Base-by-base conservation (phyloP, 768 basidiomycete species). In the Russula sp. region DNA sequence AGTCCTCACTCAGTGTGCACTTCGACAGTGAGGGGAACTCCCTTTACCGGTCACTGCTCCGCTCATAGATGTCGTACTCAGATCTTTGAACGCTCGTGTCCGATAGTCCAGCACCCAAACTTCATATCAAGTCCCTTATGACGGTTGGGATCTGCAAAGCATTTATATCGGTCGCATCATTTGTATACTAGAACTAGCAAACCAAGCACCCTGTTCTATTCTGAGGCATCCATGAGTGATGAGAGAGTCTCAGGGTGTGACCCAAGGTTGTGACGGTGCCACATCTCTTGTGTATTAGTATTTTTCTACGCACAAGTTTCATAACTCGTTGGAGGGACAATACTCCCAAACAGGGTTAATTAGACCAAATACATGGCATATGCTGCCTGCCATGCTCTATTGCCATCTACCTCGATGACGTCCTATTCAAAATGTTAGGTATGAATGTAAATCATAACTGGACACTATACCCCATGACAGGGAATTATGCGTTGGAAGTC, bases 401-500 rank as follows among this genome's bases (percentile, higher is more conserved):
- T 75, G 6, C 74, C 79, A 7, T 74, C 73, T 0, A 70, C 72
- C 68, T 79, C 77, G 60, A 81, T 75, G 11, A 79, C 75, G 43
- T 78, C 77, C 67, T 70, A 57, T 65, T 69, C 49, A 66, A 65
- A 41, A 34, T 8, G 18, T 46, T 34, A 5, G 35, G 32, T 11
- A 54, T 6, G 25, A 20, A 6, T 11, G 14, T 9, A n/a, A 14
- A 9, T 41, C n/a, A 38, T 16, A 29, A 35, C 47, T 14, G 42
- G 57, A 13, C n/a, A 20, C 66, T 77, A 61, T 57, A 80, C 80
- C 32, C 79, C 81, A 70, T 90, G 87, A 65, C 88, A 90, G 60
- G 86, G 86, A 47, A 89, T 88, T 65, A 89, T 85, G 47, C 84
- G 75, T 6, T 85, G 78, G 68, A 89, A 88, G 65, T 86, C 83